These are phyloP conservation scores for Synchytrium microbalum DNA, from an alignment of 371 early-diverging fungal genomes.

Conservation along the genomic window DNA sequence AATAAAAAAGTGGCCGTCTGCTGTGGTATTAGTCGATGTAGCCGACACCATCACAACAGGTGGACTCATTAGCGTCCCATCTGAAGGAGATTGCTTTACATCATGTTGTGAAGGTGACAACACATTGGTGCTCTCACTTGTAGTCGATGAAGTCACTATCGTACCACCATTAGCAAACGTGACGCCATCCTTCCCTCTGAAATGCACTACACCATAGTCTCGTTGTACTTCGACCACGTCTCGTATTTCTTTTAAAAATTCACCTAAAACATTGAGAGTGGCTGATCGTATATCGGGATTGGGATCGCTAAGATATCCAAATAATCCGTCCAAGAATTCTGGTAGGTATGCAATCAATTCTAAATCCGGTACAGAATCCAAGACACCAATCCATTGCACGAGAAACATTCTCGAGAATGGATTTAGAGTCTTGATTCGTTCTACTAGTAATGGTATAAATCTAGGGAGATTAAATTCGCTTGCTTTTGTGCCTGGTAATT, in stretches of 20 bases:
- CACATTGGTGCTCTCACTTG: too few relatives aligned
- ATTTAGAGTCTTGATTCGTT: slow-evolving; percentile 78
- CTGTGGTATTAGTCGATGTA: neutral
- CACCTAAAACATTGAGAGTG: slow-evolving; percentile 56
- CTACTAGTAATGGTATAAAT: slow-evolving; percentile 81
- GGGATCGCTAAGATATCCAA: slow-evolving; percentile 74
- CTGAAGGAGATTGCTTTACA: neutral
- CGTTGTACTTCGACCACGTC: slow-evolving; percentile 61
- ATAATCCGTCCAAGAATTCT: slow-evolving; percentile 78
- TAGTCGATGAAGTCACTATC: neutral
- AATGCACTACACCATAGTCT: slow-evolving; percentile 27
- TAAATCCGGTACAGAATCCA: slow-evolving; percentile 83
- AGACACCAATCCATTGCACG: slow-evolving; percentile 81
- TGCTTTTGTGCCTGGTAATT: slow-evolving; percentile 13
- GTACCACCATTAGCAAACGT: neutral
- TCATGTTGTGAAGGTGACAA: too few relatives aligned
- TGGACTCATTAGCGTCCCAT: neutral
- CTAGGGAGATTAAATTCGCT: slow-evolving; percentile 71
- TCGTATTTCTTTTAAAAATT: slow-evolving; percentile 71
- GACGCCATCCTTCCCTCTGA: slow-evolving; percentile 19
- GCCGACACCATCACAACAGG: neutral
- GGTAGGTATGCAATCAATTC: slow-evolving; percentile 81
- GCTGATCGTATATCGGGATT: slow-evolving; percentile 74
- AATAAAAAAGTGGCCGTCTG: too few relatives aligned
- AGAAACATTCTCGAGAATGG: slow-evolving; percentile 82